Conservation (phyloP, 169 alveolate genomes). For the Plasmodium vivax region DNA sequence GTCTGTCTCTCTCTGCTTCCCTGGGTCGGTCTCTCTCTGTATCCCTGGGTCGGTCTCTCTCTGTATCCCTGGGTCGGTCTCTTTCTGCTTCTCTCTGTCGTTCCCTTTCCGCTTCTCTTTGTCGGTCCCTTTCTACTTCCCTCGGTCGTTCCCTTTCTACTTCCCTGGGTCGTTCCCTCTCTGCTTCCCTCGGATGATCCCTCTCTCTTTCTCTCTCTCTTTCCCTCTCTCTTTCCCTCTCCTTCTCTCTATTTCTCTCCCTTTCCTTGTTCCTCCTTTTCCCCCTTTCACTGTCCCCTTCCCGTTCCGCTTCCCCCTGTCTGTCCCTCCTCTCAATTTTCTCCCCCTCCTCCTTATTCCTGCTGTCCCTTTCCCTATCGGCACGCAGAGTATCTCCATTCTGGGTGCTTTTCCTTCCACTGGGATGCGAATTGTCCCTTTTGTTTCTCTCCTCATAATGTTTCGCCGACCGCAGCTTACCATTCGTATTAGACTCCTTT, state of each 20-base stretch:
- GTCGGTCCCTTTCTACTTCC: conserved; percentile 7
- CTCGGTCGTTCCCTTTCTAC: conserved; percentile 1
- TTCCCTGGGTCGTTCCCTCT: conserved; percentile 13
- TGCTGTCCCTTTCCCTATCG: conserved; percentile 11
- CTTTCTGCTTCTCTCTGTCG: not conserved
- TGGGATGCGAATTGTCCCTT: not conserved
- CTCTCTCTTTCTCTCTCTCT: no score
- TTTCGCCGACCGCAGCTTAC: not conserved
- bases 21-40: conserved; percentile 8
- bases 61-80: conserved; percentile 6
- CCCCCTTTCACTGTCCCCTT: not conserved
- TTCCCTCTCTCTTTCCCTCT: no score
- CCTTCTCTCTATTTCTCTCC: conserved; percentile 2
- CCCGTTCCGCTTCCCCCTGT: not conserved
- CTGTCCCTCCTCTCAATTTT: not conserved
- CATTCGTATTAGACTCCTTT: not conserved
- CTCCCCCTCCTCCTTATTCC: not conserved
- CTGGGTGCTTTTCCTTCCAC: not conserved
- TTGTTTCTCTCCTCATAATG: not conserved
- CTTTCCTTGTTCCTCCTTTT: not conserved
- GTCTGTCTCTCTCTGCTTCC: not conserved
- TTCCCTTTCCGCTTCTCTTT: conserved; percentile 6
- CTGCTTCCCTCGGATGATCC: conserved; percentile 7
- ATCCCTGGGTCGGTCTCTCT: conserved; percentile 15
- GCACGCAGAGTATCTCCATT: not conserved